A percentile compares a stretch with the other conserved stretches of the same genome.
phyloP scores from a whole-genome alignment of 1,284 basidiomycete genomes.

The Cystobasidium slooffiae region DNA sequence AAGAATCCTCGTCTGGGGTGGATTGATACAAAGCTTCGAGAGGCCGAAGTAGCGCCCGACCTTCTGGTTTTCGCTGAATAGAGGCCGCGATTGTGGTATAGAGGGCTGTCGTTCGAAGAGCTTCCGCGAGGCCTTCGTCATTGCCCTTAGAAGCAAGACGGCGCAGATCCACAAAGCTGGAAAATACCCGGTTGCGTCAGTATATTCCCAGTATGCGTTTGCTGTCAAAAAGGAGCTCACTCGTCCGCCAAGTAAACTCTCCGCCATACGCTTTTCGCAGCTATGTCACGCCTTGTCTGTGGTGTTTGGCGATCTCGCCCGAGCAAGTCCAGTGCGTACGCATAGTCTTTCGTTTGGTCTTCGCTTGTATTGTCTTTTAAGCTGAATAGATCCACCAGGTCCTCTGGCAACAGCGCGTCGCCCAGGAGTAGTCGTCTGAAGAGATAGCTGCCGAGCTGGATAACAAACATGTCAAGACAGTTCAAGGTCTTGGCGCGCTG shows the following conservation, averaged over 20 bases:
- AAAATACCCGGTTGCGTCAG: not conserved
- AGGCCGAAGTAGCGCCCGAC: not conserved
- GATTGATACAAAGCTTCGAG: not conserved
- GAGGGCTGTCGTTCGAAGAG: conserved; percentile 71
- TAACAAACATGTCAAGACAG: not conserved
- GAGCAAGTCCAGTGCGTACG: conserved; percentile 61
- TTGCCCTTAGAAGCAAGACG: conserved; percentile 65
- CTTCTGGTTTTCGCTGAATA: conserved; percentile 9
- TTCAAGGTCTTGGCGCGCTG: not conserved
- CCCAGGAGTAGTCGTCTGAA: conserved; percentile 55
- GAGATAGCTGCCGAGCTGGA: conserved; percentile 50
- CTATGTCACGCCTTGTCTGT: conserved; percentile 68
- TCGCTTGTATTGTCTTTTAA: conserved; percentile 59
- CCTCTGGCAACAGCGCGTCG: conserved; percentile 59
- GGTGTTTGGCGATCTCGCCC: conserved; percentile 74
- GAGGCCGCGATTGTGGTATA: conserved; percentile 65
- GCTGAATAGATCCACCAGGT: conserved; percentile 62
- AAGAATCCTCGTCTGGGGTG: conserved; percentile 51
- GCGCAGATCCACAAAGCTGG: conserved; percentile 72
- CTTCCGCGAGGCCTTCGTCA: conserved; percentile 70
- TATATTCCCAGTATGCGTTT: not conserved
- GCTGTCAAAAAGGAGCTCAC: conserved; percentile 61
- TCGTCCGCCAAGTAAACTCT: conserved; percentile 85
- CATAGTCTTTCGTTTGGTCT: conserved; percentile 58
- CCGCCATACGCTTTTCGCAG: conserved; percentile 78